Percentiles rank a stretch among this genome's conserved stretches.
These are phyloP conservation scores for Dillenia turbinata DNA, from an alignment of 164 flowering plant species.

Conservation along the genomic window DNA sequence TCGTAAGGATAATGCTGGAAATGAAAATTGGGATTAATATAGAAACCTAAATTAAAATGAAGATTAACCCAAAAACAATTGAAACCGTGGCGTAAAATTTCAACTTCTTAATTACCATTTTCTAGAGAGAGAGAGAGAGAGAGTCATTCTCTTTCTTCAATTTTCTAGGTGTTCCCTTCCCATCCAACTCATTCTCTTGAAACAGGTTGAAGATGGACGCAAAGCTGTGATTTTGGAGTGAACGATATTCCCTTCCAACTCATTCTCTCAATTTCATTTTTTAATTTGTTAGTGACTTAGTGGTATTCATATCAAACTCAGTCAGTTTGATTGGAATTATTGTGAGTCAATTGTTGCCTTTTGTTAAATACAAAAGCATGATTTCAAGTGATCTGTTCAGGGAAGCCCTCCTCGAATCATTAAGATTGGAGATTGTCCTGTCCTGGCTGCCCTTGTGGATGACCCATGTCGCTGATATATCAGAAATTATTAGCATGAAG, in stretches of 20 bases:
- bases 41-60: not conserved
- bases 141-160: not conserved
- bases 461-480: slow-evolving; percentile 78
- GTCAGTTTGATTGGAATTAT: not conserved
- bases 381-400: slow-evolving; percentile 62
- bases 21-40: no score
- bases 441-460: slow-evolving; percentile 95
- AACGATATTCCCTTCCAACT: slow-evolving; percentile 69
- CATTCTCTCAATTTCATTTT: not conserved
- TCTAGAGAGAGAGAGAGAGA: no score
- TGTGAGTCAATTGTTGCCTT: slow-evolving; percentile 3
- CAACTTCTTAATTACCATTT: no score
- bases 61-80: not conserved
- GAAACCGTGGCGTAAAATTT: no score
- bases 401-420: slow-evolving; percentile 70
- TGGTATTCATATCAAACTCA: not conserved
- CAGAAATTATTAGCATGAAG: slow-evolving; percentile 65
- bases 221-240: slow-evolving; percentile 59
- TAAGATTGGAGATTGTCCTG: slow-evolving; percentile 56
- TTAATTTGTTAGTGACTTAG: not conserved
- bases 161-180: not conserved
- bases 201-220: slow-evolving; percentile 59
- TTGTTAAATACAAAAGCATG: slow-evolving; percentile 82
- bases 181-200: not conserved
- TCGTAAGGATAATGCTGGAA: no score